Conservation (phyloP, 345 rosid species). For the Salix exigua region DNA sequence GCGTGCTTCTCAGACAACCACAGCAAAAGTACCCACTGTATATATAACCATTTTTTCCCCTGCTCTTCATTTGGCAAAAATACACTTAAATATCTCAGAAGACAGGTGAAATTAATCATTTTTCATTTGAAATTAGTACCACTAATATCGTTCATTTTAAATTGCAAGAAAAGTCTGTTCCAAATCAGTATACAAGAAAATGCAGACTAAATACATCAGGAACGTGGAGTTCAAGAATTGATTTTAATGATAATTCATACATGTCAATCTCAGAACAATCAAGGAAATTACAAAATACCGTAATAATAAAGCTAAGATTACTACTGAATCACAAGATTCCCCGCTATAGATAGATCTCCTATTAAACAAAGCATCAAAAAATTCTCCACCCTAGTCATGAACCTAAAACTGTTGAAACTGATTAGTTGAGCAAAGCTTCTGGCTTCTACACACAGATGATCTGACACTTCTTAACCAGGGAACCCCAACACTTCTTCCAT, state of each 20-base stretch:
- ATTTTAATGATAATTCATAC: neutral
- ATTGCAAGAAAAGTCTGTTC: neutral
- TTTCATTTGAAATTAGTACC: neutral
- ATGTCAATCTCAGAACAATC: neutral
- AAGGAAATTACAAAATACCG: neutral
- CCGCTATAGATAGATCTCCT: neutral
- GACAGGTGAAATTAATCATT: neutral
- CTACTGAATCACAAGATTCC: neutral
- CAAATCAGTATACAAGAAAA: neutral
- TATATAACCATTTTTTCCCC: neutral
- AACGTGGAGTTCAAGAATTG: neutral
- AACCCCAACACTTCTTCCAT: neutral
- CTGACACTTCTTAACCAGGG: neutral
- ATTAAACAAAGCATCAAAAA: too few relatives aligned
- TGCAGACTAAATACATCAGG: neutral
- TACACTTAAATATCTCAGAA: neutral
- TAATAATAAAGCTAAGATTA: neutral
- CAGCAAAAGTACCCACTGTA: neutral
- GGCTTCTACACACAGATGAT: neutral
- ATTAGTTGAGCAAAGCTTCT: neutral
- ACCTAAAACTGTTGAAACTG: neutral
- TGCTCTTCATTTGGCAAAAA: neutral
- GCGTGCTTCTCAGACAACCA: neutral
- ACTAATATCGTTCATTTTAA: neutral
- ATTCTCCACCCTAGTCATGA: too few relatives aligned